Base-by-base conservation (phyloP, 1,284 basidiomycete genomes). In the Exobasidium rhododendri region DNA sequence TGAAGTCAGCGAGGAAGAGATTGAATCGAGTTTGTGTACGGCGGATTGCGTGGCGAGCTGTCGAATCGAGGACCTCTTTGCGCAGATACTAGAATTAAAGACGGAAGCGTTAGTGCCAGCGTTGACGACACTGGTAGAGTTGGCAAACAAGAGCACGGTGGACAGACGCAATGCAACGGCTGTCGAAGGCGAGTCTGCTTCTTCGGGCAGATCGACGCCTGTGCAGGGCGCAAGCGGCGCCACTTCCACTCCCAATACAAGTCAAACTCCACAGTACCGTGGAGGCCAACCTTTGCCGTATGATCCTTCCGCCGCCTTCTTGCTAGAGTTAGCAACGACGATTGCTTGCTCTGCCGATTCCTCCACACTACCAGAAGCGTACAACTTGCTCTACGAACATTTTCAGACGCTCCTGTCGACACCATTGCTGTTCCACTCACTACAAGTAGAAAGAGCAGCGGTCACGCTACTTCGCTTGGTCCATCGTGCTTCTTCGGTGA, bases 41-140 rank as follows among this genome's bases (percentile, higher is more conserved):
- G 89, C 97, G 52, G 96, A 99, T 79, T 97, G 93, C 77, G 88
- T 99, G 65, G 88, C 88, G 2, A 92, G 92, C 6, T 99, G 96
- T 80, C 87, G 90, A 53, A 82, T 99, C 26, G 94, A 97, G 69
- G 92, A 97, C 77, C 84, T 98, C 1, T 97, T 97, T 80, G 87
- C 85, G 46, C 91, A 97, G 79, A 90, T 97, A 31, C 87, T 89
- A 89, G 92, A 77, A 77, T 90, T 84, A 26, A 51, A 61, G 4
- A 62, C 62, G 17, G 68, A 64, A 4, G 87, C 92, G 3, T 83
- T 97, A 32, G 83, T 91, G 14, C 88, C 91, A 2, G 90, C 91
- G 1, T 82, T 96, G 3, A 87, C 87, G 58, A 89, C 92, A 0
- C 83, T 98, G n/a, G 89, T 93, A 70, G 88, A 89, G 17, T 85